Percentiles rank a stretch among this genome's conserved stretches.
phyloP scores from a whole-genome alignment of 352 stramenopile genomes.

The Halophytophthora polymorphica region DNA sequence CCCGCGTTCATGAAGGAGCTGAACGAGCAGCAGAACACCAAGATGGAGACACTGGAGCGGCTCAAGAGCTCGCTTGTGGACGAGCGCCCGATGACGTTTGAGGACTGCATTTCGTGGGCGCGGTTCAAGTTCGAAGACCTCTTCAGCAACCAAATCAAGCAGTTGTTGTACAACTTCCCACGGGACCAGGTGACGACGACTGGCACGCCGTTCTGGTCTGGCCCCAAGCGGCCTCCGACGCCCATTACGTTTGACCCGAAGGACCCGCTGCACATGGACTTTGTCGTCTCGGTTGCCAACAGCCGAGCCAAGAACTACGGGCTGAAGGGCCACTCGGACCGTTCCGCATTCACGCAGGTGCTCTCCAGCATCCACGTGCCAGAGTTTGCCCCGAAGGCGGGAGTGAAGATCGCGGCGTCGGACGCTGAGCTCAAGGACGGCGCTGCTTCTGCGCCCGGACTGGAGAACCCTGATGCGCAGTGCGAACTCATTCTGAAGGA shows the following conservation, averaged over 20 bases:
- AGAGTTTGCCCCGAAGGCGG: constrained; percentile 91
- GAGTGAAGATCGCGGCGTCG: constrained; percentile 98
- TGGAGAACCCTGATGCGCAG: constrained; percentile 77
- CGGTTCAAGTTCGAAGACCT: constrained; percentile 97
- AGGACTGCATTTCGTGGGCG: constrained; percentile 98
- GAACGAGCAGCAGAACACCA: constrained; percentile 96
- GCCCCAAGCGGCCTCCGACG: constrained; percentile 95
- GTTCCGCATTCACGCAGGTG: constrained; percentile 60
- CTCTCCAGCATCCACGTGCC: constrained; percentile 90
- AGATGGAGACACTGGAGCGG: constrained; percentile 94
- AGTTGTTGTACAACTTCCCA: constrained; percentile 99
- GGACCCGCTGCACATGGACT: constrained; percentile 94
- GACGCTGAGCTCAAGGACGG: constrained; percentile 95
- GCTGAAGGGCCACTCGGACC: constrained; percentile 69
- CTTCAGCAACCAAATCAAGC: constrained; percentile 98
- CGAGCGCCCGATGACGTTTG: constrained; percentile 89
- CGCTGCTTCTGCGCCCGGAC: constrained; percentile 16
- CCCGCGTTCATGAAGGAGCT: constrained; percentile 91
- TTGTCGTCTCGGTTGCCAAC: constrained; percentile 94
- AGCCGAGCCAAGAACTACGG: constrained; percentile 95
- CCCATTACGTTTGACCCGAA: constrained; percentile 90
- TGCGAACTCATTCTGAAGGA: constrained; percentile 72
- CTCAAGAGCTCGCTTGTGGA: constrained; percentile 93
- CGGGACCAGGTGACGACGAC: constrained; percentile 94
- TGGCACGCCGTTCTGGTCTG: constrained; percentile 98